Conservation (phyloP, 2,329 filamentous ascomycete species). For the Cytospora leucostoma region DNA sequence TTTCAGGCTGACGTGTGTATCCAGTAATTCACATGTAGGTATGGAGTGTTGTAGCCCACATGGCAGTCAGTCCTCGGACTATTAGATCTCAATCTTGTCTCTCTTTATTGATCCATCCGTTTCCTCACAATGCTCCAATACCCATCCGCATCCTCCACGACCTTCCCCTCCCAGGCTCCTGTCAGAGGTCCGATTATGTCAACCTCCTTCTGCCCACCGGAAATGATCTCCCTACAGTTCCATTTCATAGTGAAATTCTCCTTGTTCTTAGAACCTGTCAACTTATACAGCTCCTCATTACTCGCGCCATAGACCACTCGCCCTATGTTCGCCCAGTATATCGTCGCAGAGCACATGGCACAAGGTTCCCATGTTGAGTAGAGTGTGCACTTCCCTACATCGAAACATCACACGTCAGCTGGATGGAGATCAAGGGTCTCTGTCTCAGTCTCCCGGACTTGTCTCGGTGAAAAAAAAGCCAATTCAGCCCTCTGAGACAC, state of each 20-base stretch:
- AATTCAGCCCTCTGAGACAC: not conserved
- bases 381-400: slow-evolving; percentile 43
- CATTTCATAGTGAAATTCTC: slow-evolving; percentile 56
- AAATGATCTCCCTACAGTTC: slow-evolving; percentile 50
- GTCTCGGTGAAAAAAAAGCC: not conserved
- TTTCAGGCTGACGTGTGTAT: too few species aligned
- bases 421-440: not conserved
- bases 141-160: slow-evolving; percentile 46
- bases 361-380: slow-evolving; percentile 58
- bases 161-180: slow-evolving; percentile 44
- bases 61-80: not conserved
- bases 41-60: too few species aligned
- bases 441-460: not conserved
- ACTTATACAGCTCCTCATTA: slow-evolving; percentile 46
- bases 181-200: slow-evolving; percentile 51
- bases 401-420: not conserved
- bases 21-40: too few species aligned
- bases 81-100: not conserved
- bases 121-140: slow-evolving; percentile 45
- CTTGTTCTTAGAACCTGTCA: slow-evolving; percentile 50
- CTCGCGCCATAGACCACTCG: slow-evolving; percentile 52
- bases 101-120: not conserved
- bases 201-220: slow-evolving; percentile 49
- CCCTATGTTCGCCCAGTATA: slow-evolving; percentile 54
- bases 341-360: slow-evolving; percentile 49